These are phyloP conservation scores for Erysimum cheiranthoides DNA, from an alignment of 345 rosid genomes.

Conservation along the genomic window DNA sequence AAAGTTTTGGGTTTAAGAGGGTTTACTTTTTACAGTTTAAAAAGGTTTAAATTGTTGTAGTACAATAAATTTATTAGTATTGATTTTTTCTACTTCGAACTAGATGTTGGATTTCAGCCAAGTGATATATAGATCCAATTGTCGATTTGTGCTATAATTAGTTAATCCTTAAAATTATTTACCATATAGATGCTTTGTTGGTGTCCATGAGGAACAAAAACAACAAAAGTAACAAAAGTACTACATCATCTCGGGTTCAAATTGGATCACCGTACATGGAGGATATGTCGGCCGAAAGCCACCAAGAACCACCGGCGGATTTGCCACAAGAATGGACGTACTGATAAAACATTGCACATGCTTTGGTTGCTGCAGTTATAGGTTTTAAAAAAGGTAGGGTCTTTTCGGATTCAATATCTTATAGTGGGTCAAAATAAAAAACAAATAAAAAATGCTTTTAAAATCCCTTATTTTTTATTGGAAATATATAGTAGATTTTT, in stretches of 20 bases:
- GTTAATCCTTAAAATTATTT: background rate
- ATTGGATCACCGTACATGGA: conserved; percentile 39
- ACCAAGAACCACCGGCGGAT: conserved; percentile 50
- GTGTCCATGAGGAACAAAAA: conserved; percentile 43
- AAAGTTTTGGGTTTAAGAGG: no score
- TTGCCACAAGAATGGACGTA: conserved; percentile 92
- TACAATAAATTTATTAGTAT: no score
- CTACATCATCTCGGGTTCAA: conserved; percentile 48
- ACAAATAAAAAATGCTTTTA: background rate
- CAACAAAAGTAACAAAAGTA: conserved; percentile 42
- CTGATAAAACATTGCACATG: conserved; percentile 36
- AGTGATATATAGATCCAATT: no score
- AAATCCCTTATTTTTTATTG: conserved; percentile 24
- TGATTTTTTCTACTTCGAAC: no score
- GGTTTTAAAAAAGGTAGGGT: conserved; percentile 36
- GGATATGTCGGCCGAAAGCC: conserved; percentile 52
- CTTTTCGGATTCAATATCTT: conserved; percentile 37
- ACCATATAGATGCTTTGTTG: conserved; percentile 45
- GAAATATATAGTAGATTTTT: conserved; percentile 36
- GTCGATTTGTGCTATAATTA: no score
- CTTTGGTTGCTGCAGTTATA: conserved; percentile 23
- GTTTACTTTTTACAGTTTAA: no score
- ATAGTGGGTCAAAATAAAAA: conserved; percentile 29
- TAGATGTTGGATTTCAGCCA: no score
- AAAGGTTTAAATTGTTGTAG: no score